Conservation (phyloP, 371 early-diverging fungal genomes). For the Synchytrium microbalum region DNA sequence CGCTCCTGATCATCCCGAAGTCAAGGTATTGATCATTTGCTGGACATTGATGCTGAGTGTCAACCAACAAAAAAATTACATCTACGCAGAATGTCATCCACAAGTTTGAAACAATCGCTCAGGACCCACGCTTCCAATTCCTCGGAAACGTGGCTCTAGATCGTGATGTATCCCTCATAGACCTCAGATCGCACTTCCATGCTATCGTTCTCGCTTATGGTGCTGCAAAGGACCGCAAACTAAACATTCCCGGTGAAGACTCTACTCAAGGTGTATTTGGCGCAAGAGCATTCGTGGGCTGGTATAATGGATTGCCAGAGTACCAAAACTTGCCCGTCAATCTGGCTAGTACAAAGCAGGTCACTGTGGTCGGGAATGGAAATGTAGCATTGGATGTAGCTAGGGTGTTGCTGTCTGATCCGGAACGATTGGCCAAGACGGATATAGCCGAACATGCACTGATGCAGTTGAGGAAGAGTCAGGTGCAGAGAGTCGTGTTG, state of each 20-base stretch:
- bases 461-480: slow-evolving; percentile 57
- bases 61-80: neutral
- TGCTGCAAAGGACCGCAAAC: slow-evolving; percentile 59
- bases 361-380: slow-evolving; percentile 87
- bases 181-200: slow-evolving; percentile 58
- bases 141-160: slow-evolving; percentile 64
- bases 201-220: slow-evolving; percentile 85
- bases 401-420: slow-evolving; percentile 71
- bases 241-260: slow-evolving; percentile 66
- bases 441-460: slow-evolving; percentile 80
- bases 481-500: slow-evolving; percentile 71
- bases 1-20: slow-evolving; percentile 98
- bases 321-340: slow-evolving; percentile 37
- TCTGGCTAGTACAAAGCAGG: slow-evolving; percentile 60
- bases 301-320: slow-evolving; percentile 90
- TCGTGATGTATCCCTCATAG: slow-evolving; percentile 18
- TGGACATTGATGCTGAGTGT: neutral
- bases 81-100: slow-evolving; percentile 56
- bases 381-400: slow-evolving; percentile 95
- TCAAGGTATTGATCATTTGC: slow-evolving; percentile 56
- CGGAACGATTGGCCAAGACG: slow-evolving; percentile 68
- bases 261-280: slow-evolving; percentile 51
- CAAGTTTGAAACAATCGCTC: slow-evolving; percentile 74
- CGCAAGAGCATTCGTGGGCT: slow-evolving; percentile 84
- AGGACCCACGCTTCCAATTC: slow-evolving; percentile 62